Evolutionary conservation across 495 filamentous ascomycete genomes (phyloP), one percentile per base, ranked within the genome.

Genomic region (Aspergillus heteromorphus): DNA sequence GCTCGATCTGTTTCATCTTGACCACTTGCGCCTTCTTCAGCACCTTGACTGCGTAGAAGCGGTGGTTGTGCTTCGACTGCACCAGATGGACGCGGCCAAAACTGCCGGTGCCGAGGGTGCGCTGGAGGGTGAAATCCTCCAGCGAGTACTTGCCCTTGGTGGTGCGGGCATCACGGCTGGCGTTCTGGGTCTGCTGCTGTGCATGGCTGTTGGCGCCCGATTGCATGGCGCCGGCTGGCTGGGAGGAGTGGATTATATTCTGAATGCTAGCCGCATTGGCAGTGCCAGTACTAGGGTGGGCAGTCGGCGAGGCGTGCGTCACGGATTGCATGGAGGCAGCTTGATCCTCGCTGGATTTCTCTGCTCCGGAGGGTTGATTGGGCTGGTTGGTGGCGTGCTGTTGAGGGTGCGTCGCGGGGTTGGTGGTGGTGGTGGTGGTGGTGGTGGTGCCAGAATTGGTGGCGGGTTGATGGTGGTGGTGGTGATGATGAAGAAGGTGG

Each of bases 1-100:
- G 93, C 67, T 97, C 95, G 45, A 98, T 88, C 70, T 98, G 95
- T 78, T 97, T 97, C 93, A 97, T 97, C 79, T 95, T 97, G 59
- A 97, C 91, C 40, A 98, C 93, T 71, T 98, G 95, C 48, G 84
- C 86, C 80, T 98, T 98, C 73, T 97, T 97, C 71, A 98, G 71
- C 40, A 97, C 95, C 72, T 98, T 98, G 69, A 98, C 84, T 13
- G 93, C 93, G 75, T 98, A 98, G 79, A 91, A 97, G 43, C 93
- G 85, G 71, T 92, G 86, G 71, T 97, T 98, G 73, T 98, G 95
- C 63, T 87, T 91, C 23, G 91, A 96, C 71, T 97, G 92, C 45
- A 97, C 93, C 25, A 97, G 76, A 63, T 97, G 95, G 21, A 98
- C 93, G 40, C 95, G 80, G 14, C 93, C 93, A 74, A 98, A 98